phyloP scores from a whole-genome alignment of 768 basidiomycete species.

The Boletus tomentosulus region DNA sequence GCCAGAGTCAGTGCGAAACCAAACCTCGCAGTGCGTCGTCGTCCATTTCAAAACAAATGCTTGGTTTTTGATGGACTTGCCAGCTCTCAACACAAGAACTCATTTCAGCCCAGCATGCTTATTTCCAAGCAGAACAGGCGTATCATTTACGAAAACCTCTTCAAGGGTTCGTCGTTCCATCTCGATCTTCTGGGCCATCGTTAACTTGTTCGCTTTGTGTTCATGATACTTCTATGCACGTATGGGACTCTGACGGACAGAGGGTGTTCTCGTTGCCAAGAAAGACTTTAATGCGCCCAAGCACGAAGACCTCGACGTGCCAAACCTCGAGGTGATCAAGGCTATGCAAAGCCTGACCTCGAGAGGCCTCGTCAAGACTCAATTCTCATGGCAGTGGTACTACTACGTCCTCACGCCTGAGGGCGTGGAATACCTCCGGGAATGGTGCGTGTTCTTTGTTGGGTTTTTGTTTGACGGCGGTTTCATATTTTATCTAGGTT shows the following conservation, averaged over 20 bases:
- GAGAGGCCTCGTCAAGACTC: slow-evolving; percentile 92
- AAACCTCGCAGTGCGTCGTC: slow-evolving; percentile 34
- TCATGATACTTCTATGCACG: not conserved
- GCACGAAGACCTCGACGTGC: slow-evolving; percentile 83
- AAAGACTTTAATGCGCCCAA: slow-evolving; percentile 98
- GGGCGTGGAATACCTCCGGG: slow-evolving; percentile 95
- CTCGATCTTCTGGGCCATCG: not conserved
- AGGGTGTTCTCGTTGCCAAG: slow-evolving; percentile 98
- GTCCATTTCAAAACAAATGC: not conserved
- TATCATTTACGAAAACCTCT: slow-evolving; percentile 98
- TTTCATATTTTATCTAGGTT: slow-evolving; percentile 49
- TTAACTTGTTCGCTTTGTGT: not conserved
- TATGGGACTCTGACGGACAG: slow-evolving; percentile 35
- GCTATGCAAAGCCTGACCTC: slow-evolving; percentile 67
- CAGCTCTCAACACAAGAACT: slow-evolving; percentile 31
- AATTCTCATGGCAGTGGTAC: slow-evolving; percentile 99
- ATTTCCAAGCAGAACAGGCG: slow-evolving; percentile 95
- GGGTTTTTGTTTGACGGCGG: not conserved
- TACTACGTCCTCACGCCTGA: slow-evolving; percentile 97
- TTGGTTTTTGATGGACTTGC: not conserved
- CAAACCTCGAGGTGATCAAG: slow-evolving; percentile 69
- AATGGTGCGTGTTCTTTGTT: slow-evolving; percentile 47
- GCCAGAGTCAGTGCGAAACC: slow-evolving; percentile 34
- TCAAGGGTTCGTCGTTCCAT: slow-evolving; percentile 70
- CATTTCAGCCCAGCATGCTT: slow-evolving; percentile 68